Conservation (phyloP, 2,329 filamentous ascomycete genomes). For the Botrytis paeoniae region DNA sequence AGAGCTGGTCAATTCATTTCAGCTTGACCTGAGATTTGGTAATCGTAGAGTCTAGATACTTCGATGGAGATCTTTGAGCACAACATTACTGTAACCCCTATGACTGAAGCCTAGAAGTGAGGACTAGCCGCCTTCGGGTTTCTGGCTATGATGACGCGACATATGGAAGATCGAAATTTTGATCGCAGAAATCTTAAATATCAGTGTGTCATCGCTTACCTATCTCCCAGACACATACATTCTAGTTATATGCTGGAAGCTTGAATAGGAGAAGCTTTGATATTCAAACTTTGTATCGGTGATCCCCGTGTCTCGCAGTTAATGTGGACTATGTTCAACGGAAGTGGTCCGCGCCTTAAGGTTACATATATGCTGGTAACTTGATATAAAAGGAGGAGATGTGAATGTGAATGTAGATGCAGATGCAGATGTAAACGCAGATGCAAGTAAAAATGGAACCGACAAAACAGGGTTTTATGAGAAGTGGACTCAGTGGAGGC, state of each 20-base stretch:
- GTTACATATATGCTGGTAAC: background rate
- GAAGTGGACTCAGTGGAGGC: background rate
- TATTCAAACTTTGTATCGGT: background rate
- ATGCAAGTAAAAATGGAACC: background rate
- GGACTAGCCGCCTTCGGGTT: background rate
- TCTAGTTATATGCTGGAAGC: background rate
- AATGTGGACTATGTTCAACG: background rate
- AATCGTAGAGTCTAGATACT: background rate
- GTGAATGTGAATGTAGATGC: background rate
- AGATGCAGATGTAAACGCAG: background rate
- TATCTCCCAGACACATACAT: conserved; percentile 1
- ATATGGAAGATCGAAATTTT: background rate
- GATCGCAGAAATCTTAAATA: background rate
- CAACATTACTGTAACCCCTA: background rate
- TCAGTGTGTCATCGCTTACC: background rate
- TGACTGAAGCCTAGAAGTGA: background rate
- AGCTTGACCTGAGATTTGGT: background rate
- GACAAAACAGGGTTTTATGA: background rate
- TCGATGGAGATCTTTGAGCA: background rate
- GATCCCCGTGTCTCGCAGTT: background rate
- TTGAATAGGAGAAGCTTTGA: background rate
- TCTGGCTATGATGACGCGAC: background rate
- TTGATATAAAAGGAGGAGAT: background rate
- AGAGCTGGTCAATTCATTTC: background rate
- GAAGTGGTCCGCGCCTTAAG: background rate